Base-by-base conservation (phyloP, 768 basidiomycete genomes). In the Calvatia gigantea region DNA sequence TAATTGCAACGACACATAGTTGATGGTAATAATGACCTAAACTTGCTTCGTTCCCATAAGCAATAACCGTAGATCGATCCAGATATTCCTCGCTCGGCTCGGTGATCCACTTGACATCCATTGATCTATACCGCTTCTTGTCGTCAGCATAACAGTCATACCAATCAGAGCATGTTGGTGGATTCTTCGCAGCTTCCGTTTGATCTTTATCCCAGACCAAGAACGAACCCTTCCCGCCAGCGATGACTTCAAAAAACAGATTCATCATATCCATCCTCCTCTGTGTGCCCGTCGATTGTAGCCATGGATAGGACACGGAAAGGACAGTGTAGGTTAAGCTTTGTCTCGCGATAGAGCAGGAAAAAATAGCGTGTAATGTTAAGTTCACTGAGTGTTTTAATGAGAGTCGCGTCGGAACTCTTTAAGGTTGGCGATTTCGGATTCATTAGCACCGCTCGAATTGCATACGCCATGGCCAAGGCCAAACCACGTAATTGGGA, bases 401-500 rank as follows among this genome's bases (percentile, higher is more conserved):
- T 43, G 31, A 62, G 45, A 2, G 33, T 44, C 2, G 54, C 58
- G 39, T 62, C 62, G 1, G 37, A 39, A 4, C 59, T 60, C 32
- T 60, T 57, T 12, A 60, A 47, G 9, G 33, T 19, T 15, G 45
- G 42, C 4, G 55, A 49, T 9, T 31, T 17, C 3, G 33, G 39
- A 15, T 38, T 27, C n/a, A 46, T 14, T 14, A 49, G 31, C 4
- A 21, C 38, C 3, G 27, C 12, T 9, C 28, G 6, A 27, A 44
- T 33, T n/a, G 61, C 44, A 19, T 64, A 62, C 6, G 59, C n/a
- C 33, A n/a, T 60, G 49, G 3, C 35, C 15, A 31, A 64, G 61
- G 6, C 58, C 58, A 39, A 62, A 65, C 64, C 8, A 62, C 38
- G 4, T 23, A 4, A 19, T 58, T 14, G 58, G 61, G 4, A 44